These are phyloP conservation scores for Malus asiatica DNA, from an alignment of 306 rosid species.

Conservation along the genomic window DNA sequence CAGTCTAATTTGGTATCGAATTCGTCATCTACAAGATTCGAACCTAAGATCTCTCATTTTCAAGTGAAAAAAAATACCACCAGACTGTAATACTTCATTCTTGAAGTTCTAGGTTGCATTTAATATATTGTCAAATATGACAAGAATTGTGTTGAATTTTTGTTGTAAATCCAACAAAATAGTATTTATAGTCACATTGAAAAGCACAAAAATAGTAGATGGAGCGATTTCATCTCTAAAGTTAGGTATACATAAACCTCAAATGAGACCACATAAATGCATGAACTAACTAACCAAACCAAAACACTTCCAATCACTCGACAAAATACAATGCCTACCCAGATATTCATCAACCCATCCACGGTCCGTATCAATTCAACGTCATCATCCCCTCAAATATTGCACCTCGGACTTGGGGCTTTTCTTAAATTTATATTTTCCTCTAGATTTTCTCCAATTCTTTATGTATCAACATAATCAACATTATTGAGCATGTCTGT, in stretches of 20 bases:
- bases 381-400: neutral
- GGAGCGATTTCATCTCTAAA: neutral
- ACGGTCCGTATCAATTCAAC: neutral
- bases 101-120: neutral
- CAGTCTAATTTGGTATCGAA: too few species aligned
- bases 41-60: too few species aligned
- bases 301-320: neutral
- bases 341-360: neutral
- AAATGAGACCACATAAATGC: neutral
- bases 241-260: neutral
- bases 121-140: neutral
- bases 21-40: rapidly evolving
- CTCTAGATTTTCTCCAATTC: neutral
- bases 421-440: neutral
- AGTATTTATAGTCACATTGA: neutral
- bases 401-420: neutral
- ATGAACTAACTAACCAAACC: neutral
- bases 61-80: too few species aligned
- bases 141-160: neutral
- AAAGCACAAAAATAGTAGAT: neutral
- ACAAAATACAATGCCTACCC: neutral
- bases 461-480: too few species aligned
- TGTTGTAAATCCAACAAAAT: neutral
- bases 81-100: neutral
- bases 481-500: too few species aligned